Evolutionary conservation across 202 grass and related monocot species (phyloP).

Genomic region (Panicum virgatum): DNA sequence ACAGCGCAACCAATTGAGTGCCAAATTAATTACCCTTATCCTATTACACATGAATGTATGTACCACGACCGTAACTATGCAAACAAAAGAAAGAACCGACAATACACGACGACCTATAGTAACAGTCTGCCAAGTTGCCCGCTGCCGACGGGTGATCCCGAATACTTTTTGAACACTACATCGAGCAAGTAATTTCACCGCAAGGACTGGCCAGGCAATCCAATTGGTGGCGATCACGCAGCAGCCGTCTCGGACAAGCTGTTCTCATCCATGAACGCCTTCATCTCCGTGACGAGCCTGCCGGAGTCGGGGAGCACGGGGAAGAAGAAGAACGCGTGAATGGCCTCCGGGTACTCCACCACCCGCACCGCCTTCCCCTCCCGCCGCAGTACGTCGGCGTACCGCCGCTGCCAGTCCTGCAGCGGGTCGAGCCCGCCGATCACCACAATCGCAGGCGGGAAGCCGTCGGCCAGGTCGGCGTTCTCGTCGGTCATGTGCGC

Average conservation of each 20-base stretch:
- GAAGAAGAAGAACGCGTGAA: conserved; percentile 61
- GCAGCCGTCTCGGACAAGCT: background rate
- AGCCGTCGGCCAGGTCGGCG: conserved; percentile 16
- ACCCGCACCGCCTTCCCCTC: conserved; percentile 26
- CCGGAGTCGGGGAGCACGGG: conserved; percentile 42
- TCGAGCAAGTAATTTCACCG: no score
- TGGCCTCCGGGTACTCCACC: conserved; percentile 50
- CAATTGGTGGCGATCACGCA: no score
- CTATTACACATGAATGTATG: no score
- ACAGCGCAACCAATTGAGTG: no score
- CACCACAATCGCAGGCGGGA: conserved; percentile 46
- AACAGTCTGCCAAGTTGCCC: no score
- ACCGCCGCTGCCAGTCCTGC: conserved; percentile 54
- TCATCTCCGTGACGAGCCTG: conserved; percentile 41
- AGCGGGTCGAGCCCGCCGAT: conserved; percentile 53
- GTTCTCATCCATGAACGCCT: conserved; percentile 42
- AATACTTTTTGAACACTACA: no score
- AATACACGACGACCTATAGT: no score
- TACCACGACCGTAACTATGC: no score
- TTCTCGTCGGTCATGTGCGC: conserved; percentile 44
- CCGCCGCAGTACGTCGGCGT: conserved; percentile 34
- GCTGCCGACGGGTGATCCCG: no score
- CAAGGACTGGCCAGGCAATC: no score
- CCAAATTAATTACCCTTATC: no score
- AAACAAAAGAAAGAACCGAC: no score